Evolutionary conservation across 345 rosid species (phyloP).

Genomic region (Eucalyptus shirleyi): DNA sequence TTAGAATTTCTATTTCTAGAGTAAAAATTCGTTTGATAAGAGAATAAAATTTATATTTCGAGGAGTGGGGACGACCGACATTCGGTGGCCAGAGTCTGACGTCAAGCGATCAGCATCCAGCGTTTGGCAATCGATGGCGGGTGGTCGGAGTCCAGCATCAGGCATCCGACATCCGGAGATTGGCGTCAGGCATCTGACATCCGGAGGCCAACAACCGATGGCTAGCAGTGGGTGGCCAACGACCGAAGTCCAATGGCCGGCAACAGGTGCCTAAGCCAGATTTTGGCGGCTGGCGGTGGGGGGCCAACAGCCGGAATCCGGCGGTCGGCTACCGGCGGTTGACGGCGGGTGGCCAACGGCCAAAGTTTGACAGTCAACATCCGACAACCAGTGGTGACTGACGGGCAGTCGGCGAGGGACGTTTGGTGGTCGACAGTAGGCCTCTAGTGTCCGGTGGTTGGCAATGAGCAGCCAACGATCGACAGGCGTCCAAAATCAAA

Average conservation of each 20-base stretch:
- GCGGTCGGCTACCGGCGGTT: rapidly evolving
- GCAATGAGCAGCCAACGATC: no score
- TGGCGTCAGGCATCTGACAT: rapidly evolving
- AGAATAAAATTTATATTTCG: no score
- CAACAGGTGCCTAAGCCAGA: rapidly evolving
- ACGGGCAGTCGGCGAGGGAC: rapidly evolving
- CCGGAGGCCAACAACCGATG: rapidly evolving
- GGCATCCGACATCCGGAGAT: rapidly evolving
- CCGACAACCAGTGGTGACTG: rapidly evolving
- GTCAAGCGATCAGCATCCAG: rapidly evolving
- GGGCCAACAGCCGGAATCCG: rapidly evolving
- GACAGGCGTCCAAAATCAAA: rapidly evolving
- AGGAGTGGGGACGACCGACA: rapidly evolving
- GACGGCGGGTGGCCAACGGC: no score
- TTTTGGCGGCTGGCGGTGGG: rapidly evolving
- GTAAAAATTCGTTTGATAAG: no score
- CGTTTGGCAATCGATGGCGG: rapidly evolving
- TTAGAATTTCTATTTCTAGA: no score
- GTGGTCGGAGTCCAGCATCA: rapidly evolving
- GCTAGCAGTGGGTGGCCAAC: rapidly evolving
- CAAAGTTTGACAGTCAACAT: no score
- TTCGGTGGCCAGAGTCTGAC: rapidly evolving
- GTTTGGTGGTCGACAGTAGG: rapidly evolving
- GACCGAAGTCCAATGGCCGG: rapidly evolving
- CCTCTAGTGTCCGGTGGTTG: no score